Conservation (phyloP, 164 flowering plant species). For the Chimonanthus praecox region DNA sequence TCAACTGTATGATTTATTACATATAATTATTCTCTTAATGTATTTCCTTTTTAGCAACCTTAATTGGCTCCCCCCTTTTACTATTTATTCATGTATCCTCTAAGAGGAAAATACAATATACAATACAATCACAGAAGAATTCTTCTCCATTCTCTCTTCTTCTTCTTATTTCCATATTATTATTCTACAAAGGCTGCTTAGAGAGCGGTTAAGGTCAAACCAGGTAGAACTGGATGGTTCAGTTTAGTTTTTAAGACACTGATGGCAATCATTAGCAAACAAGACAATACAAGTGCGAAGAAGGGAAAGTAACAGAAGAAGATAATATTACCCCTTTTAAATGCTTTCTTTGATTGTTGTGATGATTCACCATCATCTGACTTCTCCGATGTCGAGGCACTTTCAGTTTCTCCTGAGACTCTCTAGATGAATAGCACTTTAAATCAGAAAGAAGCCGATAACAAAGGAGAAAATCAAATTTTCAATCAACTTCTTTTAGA, state of each 20-base stretch:
- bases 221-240: background rate
- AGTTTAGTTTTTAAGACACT: background rate
- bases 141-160: too few relatives aligned
- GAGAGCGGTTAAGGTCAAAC: background rate
- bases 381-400: conserved; percentile 40
- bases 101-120: too few relatives aligned
- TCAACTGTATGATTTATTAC: too few relatives aligned
- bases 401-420: conserved; percentile 55
- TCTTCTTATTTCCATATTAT: too few relatives aligned
- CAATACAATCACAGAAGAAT: too few relatives aligned
- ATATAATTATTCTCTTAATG: too few relatives aligned
- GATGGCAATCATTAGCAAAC: background rate
- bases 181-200: background rate
- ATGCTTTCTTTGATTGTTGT: conserved; percentile 37
- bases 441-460: background rate
- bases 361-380: conserved; percentile 41
- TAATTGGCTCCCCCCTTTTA: too few relatives aligned
- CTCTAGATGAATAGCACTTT: conserved; percentile 31
- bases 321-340: conserved; percentile 58
- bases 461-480: conserved; percentile 1
- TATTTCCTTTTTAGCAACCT: too few relatives aligned
- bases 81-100: too few relatives aligned
- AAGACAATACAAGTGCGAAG: background rate
- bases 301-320: conserved; percentile 1
- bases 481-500: background rate